Evolutionary conservation across 352 stramenopile genomes (phyloP).

Genomic region (Globisporangium middletonii): DNA sequence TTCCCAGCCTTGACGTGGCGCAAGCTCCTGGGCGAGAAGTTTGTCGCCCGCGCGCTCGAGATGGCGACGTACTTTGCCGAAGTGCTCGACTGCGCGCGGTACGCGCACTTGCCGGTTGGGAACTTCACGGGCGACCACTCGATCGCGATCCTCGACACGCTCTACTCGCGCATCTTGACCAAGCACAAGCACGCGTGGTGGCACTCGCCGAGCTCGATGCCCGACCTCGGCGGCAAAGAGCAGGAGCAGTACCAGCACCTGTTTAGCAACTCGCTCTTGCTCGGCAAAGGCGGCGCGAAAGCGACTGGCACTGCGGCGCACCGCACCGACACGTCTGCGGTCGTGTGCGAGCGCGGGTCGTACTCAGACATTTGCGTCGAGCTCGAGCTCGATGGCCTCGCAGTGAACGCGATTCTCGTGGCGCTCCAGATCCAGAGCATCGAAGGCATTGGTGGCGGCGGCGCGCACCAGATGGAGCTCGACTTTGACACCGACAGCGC

Average conservation of each 20-base stretch:
- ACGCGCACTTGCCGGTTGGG: conserved; percentile 92
- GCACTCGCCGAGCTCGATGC: conserved; percentile 85
- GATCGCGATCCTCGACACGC: conserved; percentile 90
- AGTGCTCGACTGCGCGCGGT: conserved; percentile 75
- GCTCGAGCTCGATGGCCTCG: conserved; percentile 63
- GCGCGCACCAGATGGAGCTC: conserved; percentile 52
- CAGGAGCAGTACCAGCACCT: conserved; percentile 83
- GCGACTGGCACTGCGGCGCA: conserved; percentile 15
- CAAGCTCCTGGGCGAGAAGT: conserved; percentile 67
- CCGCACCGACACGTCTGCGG: conserved; percentile 41
- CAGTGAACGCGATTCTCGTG: conserved; percentile 73
- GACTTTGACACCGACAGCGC: conserved; percentile 48
- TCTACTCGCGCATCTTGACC: conserved; percentile 89
- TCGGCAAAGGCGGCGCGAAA: conserved; percentile 15
- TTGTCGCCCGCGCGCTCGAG: conserved; percentile 69
- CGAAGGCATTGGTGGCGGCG: conserved; percentile 43
- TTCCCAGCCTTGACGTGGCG: conserved; percentile 95
- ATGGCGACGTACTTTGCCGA: conserved; percentile 90
- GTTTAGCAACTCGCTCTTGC: conserved; percentile 35
- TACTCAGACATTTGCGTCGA: conserved; percentile 85
- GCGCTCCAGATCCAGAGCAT: conserved; percentile 68
- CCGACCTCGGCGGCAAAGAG: conserved; percentile 87
- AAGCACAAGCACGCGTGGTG: conserved; percentile 96
- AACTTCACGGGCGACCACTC: conserved; percentile 93
- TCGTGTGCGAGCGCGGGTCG: conserved; percentile 88